Evolutionary conservation across 768 basidiomycete species (phyloP).

Genomic region (Coprinopsis marcescibilis): DNA sequence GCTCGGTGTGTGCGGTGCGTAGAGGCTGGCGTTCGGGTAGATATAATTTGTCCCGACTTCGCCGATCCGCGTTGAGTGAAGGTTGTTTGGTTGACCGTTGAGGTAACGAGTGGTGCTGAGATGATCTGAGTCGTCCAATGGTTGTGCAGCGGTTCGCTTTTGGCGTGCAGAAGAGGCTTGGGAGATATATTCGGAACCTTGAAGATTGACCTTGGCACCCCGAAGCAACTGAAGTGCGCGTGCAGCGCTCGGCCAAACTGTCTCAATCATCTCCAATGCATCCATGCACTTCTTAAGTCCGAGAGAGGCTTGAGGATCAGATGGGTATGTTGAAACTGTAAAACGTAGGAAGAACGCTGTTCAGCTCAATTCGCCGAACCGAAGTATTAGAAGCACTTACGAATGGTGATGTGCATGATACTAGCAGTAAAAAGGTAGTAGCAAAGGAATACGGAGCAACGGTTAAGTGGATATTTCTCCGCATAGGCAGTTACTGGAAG

Average conservation of each 20-base stretch:
- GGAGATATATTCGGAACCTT: background rate
- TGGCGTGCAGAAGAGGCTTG: slow-evolving; percentile 28
- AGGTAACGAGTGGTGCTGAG: slow-evolving; percentile 6
- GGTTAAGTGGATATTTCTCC: slow-evolving; percentile 55
- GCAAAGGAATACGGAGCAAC: slow-evolving; percentile 63
- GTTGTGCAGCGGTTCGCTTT: slow-evolving; percentile 58
- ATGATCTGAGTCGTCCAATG: slow-evolving; percentile 31
- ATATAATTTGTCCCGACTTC: slow-evolving; percentile 8
- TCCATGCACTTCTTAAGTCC: slow-evolving; percentile 67
- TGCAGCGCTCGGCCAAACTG: slow-evolving; percentile 71
- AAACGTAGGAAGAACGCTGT: slow-evolving; percentile 2
- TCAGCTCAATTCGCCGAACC: background rate
- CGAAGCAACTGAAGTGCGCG: slow-evolving; percentile 69
- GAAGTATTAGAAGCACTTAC: slow-evolving; percentile 36
- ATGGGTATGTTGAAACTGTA: slow-evolving; percentile 56
- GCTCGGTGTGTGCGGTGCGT: slow-evolving; percentile 8
- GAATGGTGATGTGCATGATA: slow-evolving; percentile 70
- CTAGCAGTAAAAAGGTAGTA: slow-evolving; percentile 79
- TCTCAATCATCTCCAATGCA: slow-evolving; percentile 56
- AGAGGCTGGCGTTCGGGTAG: slow-evolving; percentile 3
- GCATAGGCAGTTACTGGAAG: slow-evolving; percentile 49
- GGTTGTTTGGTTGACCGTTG: slow-evolving; percentile 1
- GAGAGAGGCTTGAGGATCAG: slow-evolving; percentile 62
- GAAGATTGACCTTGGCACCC: slow-evolving; percentile 46
- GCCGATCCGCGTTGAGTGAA: background rate